Percentiles rank a stretch among this genome's conserved stretches.
Conservation (phyloP, 257 asterid genomes). For the Gardenia jasminoides region DNA sequence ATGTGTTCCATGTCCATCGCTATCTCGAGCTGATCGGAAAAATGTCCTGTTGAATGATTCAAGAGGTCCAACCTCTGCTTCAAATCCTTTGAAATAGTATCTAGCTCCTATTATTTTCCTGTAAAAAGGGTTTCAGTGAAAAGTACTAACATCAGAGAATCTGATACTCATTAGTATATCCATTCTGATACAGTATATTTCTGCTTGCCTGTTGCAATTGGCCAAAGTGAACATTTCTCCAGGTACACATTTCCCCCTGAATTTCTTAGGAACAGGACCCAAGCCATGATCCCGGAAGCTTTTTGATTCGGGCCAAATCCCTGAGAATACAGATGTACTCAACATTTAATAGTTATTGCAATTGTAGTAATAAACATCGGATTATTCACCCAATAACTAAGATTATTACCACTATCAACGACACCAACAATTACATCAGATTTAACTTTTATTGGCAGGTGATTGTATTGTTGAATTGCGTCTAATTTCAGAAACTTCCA, state of each 20-base stretch:
- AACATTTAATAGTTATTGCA: too few relatives aligned
- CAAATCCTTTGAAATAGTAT: constrained; percentile 42
- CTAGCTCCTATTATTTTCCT: constrained; percentile 65
- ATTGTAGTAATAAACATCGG: too few relatives aligned
- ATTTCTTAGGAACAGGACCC: constrained; percentile 48
- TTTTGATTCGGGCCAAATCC: constrained; percentile 60
- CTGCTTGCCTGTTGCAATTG: constrained; percentile 49
- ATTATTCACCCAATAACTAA: too few relatives aligned
- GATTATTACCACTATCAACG: constrained; percentile 42
- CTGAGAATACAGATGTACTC: constrained; percentile 36
- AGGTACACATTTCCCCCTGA: constrained; percentile 52
- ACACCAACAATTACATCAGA: constrained; percentile 41
- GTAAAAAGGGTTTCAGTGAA: constrained; percentile 20
- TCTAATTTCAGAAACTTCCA: constrained; percentile 48
- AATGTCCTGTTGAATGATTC: constrained; percentile 38
- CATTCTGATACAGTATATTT: neutral
- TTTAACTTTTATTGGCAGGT: constrained; percentile 20
- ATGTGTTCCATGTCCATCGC: constrained; percentile 73
- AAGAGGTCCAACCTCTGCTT: constrained; percentile 47
- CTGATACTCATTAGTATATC: too few relatives aligned
- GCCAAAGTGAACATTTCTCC: constrained; percentile 51
- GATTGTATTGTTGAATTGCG: constrained; percentile 24
- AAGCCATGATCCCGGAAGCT: constrained; percentile 50
- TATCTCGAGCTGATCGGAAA: constrained; percentile 60
- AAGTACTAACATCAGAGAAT: neutral